Percentiles rank a stretch among this genome's conserved stretches.
Conservation (phyloP, 2,329 filamentous ascomycete genomes). For the Trichophyton benhamiae region DNA sequence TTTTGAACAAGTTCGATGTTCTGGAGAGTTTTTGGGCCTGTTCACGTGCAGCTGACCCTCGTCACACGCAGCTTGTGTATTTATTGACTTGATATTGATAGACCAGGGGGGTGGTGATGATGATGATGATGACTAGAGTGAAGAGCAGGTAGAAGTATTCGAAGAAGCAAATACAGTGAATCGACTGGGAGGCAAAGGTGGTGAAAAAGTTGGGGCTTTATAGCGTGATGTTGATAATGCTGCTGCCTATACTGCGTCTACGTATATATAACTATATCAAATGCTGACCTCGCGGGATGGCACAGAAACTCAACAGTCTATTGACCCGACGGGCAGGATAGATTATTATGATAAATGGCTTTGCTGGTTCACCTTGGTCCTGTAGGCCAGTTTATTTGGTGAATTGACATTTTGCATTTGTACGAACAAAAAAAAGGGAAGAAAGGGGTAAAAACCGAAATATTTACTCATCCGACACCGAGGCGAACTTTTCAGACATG, state of each 20-base stretch:
- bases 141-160: neutral
- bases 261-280: neutral
- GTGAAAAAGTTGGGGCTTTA: neutral
- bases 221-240: neutral
- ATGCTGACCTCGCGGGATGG: neutral
- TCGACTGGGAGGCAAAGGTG: neutral
- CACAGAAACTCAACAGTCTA: slow-evolving; percentile 1
- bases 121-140: too few relatives aligned
- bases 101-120: neutral
- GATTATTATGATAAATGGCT: neutral
- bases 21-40: neutral
- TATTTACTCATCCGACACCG: slow-evolving; percentile 79
- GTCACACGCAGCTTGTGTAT: neutral
- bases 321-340: neutral
- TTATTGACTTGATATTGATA: neutral
- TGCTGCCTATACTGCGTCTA: neutral
- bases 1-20: neutral
- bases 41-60: slow-evolving; percentile 3
- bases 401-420: neutral
- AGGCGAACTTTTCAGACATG: slow-evolving; percentile 96
- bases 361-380: neutral
- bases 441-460: neutral
- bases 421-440: neutral
- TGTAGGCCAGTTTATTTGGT: slow-evolving; percentile 1
- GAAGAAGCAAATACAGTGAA: neutral